Evolutionary conservation across 2,329 filamentous ascomycete species (phyloP).

Genomic region (Arthrobotrys pseudoclavata): DNA sequence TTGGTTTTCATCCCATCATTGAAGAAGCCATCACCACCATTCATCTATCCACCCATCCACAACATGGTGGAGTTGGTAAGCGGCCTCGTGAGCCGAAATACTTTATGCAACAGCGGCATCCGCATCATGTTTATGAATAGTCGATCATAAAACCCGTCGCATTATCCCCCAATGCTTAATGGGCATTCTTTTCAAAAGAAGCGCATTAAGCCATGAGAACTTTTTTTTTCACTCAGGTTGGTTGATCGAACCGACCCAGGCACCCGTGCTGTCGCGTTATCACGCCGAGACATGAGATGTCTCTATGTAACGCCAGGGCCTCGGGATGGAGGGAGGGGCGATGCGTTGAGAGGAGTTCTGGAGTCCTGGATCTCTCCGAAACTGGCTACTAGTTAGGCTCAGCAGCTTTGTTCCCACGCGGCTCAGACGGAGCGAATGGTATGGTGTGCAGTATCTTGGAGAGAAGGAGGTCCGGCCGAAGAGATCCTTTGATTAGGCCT

Average conservation of each 20-base stretch:
- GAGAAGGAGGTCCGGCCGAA: constrained; percentile 33
- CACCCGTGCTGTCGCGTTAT: constrained; percentile 56
- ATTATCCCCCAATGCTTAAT: constrained; percentile 40
- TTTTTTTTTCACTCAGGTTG: constrained; percentile 33
- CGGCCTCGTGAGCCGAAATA: constrained; percentile 53
- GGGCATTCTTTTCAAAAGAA: constrained; percentile 27
- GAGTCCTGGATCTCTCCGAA: constrained; percentile 59
- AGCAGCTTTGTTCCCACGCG: constrained; percentile 41
- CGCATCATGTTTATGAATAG: constrained; percentile 32
- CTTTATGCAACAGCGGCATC: constrained; percentile 59
- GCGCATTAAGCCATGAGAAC: constrained; percentile 43
- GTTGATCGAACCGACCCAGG: constrained; percentile 51
- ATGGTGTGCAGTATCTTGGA: constrained; percentile 38
- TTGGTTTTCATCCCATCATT: constrained; percentile 58
- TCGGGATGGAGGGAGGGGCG: constrained; percentile 39
- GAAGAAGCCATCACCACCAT: constrained; percentile 29
- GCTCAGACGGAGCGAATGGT: constrained; percentile 40
- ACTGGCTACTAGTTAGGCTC: constrained; percentile 47
- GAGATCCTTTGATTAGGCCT: constrained; percentile 37
- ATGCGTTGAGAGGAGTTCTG: constrained; percentile 60
- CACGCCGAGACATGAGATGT: constrained; percentile 42
- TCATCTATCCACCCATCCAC: constrained; percentile 11
- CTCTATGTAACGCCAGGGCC: constrained; percentile 48
- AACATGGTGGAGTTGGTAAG: constrained; percentile 27
- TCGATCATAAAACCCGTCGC: constrained; percentile 46